phyloP scores from a whole-genome alignment of 108 stramenopile species.

The Cyclotella distinguenda region DNA sequence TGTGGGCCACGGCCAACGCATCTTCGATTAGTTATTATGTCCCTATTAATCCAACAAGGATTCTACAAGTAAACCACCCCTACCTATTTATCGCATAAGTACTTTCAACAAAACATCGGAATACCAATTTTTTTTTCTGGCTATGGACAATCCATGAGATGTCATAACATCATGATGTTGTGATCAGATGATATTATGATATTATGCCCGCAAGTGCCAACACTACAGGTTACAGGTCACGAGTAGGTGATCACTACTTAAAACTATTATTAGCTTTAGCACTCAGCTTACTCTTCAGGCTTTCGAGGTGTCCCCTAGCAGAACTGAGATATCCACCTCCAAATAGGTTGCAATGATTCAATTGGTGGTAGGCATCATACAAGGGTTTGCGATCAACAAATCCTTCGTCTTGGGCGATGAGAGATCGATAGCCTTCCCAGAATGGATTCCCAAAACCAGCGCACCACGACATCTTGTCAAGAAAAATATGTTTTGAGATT shows the following conservation, averaged over 20 bases:
- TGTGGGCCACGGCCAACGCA: too few relatives aligned
- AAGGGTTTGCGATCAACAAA: slow-evolving; percentile 54
- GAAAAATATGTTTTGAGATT: neutral
- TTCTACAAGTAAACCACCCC: too few relatives aligned
- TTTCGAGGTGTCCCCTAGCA: slow-evolving; percentile 45
- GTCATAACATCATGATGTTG: too few relatives aligned
- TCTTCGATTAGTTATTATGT: too few relatives aligned
- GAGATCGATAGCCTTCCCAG: slow-evolving; percentile 52
- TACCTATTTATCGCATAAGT: too few relatives aligned
- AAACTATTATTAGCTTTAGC: slow-evolving; percentile 1
- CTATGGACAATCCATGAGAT: too few relatives aligned
- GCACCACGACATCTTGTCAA: slow-evolving; percentile 49
- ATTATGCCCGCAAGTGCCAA: too few relatives aligned
- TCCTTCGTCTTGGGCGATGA: slow-evolving; percentile 51
- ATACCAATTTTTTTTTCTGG: too few relatives aligned
- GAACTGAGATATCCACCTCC: slow-evolving; percentile 52
- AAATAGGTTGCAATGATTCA: slow-evolving; percentile 68
- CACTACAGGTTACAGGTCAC: too few relatives aligned
- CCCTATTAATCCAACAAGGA: too few relatives aligned
- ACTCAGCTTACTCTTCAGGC: slow-evolving; percentile 37
- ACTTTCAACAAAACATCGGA: too few relatives aligned
- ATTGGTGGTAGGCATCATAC: slow-evolving; percentile 64
- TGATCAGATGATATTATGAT: neutral
- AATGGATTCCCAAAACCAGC: slow-evolving; percentile 38
- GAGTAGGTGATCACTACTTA: too few relatives aligned